Base-by-base conservation (phyloP, 1,139 yeast genomes). In the Lodderomyces parapsilosis region DNA sequence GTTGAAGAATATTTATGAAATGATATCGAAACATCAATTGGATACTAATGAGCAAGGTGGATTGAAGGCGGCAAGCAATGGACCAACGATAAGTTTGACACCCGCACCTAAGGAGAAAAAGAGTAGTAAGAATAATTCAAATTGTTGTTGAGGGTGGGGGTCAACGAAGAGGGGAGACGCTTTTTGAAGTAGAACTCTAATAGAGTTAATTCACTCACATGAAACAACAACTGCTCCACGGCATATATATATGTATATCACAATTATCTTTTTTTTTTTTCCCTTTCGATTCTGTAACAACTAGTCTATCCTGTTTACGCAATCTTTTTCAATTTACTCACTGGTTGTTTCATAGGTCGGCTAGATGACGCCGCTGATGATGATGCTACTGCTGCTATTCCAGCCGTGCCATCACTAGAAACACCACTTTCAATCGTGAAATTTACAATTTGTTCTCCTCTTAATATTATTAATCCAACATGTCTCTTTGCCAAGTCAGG, bases 401-500 rank as follows among this genome's bases (percentile, higher is more conserved):
- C 62, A 40, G 68, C 59, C 43, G 65, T 67, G 17, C 71, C 64
- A 45, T 74, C 78, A 24, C 75, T 64, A 4, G 82, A 68, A 1
- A 96, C 96, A 4, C 86, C 81, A 32, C 90, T 81, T 58, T 89
- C 96, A 25, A 90, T 85, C 30, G 86, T 80, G 10, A 91, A 76
- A 38, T 94, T 81, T n/a, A 93, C 81, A 24, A 93, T 80, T 51
- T 86, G 89, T 51, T 88, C 97, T 2, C 99, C 99, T 52, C 99
- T 76, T 40, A 93, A 67, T 32, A 93, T 85, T 6, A 88, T 77
- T 43, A 93, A 73, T 0, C 99, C 99, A 35, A 93, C 65, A 2
- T 81, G 68, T 45, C 98, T 70, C 58, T 83, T 86, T 45, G 82
- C 83, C 51, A 82, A 87, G 32, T 63, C 63, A 2, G 49, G 49